Base-by-base conservation (phyloP, 169 alveolate genomes). In the Ichthyophthirius multifiliis region DNA sequence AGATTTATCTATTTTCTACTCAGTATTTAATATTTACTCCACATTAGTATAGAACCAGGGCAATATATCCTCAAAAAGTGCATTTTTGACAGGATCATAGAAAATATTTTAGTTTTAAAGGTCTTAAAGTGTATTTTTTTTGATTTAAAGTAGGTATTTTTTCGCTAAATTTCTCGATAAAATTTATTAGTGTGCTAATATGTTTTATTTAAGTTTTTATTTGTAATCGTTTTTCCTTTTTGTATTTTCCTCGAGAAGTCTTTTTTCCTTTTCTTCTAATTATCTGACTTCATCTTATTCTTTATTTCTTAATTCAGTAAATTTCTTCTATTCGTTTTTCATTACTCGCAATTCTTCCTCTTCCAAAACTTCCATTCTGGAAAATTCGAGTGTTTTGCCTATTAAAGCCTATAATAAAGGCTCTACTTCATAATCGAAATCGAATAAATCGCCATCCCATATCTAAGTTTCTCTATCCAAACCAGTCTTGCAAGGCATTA, bases 401-500 rank as follows among this genome's bases (percentile, higher is more conserved):
- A 94, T 91, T 9, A 92, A 64, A 0, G 91, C 95, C n/a, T n/a
- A n/a, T 32, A 92, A 81, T 16, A 93, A 90, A 5, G 97, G 97
- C 30, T 84, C 94, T 5, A 92, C 95, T 74, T 90, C 97, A 46
- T 82, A 74, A 67, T 96, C 97, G 83, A 95, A 96, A 85, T 92
- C 96, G 81, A 96, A 96, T 37, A 96, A 91, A 45, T 96, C 99
- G 2, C 96, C 96, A 44, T 96, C 97, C 75, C 92, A 95, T 43
- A 94, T 94, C 83, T 95, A 94, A 5, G 97, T 94, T 73, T 90
- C 90, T 9, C 81, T 93, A 84, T 95, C 97, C 48, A 76, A 87
- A 27, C 97, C 98, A 43, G 81, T 89, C 90, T 93, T 93, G 34
- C 83, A 92, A 0, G 98, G 98, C 84, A 90, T 90, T 81, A 90